Conservation (phyloP, 2,329 filamentous ascomycete genomes). For the Fusarium bactridioides region DNA sequence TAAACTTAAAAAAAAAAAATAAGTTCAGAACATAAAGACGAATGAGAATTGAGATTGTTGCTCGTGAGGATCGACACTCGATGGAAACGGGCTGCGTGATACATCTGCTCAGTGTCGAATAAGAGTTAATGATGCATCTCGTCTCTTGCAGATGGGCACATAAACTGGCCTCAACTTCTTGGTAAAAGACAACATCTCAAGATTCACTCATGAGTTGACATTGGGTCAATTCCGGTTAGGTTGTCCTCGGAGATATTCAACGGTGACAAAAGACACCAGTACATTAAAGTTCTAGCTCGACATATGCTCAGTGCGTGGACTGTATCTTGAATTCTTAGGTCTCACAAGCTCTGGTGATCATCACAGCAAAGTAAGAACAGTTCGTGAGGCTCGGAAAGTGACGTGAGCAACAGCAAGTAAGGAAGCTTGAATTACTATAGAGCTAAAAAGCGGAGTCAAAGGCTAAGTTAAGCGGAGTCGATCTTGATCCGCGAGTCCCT, state of each 20-base stretch:
- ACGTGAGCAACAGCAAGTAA: conserved; percentile 18
- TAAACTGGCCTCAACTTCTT: background rate
- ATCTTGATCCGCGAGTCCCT: conserved; percentile 33
- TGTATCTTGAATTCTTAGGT: background rate
- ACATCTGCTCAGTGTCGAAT: background rate
- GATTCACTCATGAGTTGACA: background rate
- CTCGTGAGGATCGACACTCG: conserved; percentile 12
- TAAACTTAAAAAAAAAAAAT: too few species aligned
- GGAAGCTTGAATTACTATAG: conserved; percentile 7
- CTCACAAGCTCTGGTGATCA: background rate
- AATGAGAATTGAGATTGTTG: conserved; percentile 7
- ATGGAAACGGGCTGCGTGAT: background rate
- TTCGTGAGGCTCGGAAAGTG: conserved; percentile 19
- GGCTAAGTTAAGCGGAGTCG: conserved; percentile 7
- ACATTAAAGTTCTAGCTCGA: background rate
- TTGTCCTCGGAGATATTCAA: background rate
- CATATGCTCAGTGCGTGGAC: background rate
- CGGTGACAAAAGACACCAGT: background rate
- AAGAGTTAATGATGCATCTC: background rate
- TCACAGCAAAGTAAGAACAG: background rate
- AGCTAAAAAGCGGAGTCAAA: conserved; percentile 18
- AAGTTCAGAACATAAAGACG: background rate
- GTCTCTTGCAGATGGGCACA: background rate
- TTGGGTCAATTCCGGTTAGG: background rate
- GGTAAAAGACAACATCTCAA: background rate